Percentiles rank a stretch among this genome's conserved stretches.
These are phyloP conservation scores for Acidomyces sp. DNA, from an alignment of 495 filamentous ascomycete genomes.

Conservation along the genomic window DNA sequence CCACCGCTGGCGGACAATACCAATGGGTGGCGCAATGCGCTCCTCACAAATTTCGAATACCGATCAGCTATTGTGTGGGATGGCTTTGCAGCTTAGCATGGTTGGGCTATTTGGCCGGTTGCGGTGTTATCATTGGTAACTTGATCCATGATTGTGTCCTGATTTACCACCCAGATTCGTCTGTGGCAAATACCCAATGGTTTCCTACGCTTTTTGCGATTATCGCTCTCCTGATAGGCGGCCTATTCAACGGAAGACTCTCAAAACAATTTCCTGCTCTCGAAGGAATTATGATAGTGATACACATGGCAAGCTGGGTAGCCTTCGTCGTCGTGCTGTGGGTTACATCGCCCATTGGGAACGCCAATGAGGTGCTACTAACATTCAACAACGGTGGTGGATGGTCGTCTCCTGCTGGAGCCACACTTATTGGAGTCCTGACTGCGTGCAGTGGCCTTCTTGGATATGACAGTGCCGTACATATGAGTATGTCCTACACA, in stretches of 20 bases:
- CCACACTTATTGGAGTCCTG: neutral
- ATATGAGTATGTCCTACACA: too few species aligned
- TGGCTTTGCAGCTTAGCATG: slow-evolving; percentile 27
- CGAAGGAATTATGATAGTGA: slow-evolving; percentile 4
- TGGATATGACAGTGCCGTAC: slow-evolving; percentile 1
- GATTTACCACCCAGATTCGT: neutral
- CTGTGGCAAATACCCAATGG: neutral
- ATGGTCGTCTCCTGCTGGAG: neutral
- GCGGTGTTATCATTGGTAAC: slow-evolving; percentile 7
- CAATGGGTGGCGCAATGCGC: slow-evolving; percentile 39
- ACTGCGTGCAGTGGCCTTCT: neutral
- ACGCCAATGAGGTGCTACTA: slow-evolving; percentile 1
- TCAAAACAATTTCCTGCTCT: neutral
- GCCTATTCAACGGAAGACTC: slow-evolving; percentile 2
- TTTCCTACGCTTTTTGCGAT: slow-evolving; percentile 23
- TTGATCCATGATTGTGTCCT: neutral
- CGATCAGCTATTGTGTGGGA: slow-evolving; percentile 32
- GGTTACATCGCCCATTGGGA: slow-evolving; percentile 4
- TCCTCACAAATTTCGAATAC: slow-evolving; percentile 24
- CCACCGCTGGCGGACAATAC: slow-evolving; percentile 31
- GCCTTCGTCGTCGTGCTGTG: slow-evolving; percentile 4
- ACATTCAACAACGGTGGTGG: slow-evolving; percentile 7
- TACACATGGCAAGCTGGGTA: slow-evolving; percentile 2
- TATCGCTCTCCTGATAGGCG: slow-evolving; percentile 23
- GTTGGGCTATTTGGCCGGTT: neutral